phyloP scores from a whole-genome alignment of 768 basidiomycete genomes.

The Leccinum obscurum region DNA sequence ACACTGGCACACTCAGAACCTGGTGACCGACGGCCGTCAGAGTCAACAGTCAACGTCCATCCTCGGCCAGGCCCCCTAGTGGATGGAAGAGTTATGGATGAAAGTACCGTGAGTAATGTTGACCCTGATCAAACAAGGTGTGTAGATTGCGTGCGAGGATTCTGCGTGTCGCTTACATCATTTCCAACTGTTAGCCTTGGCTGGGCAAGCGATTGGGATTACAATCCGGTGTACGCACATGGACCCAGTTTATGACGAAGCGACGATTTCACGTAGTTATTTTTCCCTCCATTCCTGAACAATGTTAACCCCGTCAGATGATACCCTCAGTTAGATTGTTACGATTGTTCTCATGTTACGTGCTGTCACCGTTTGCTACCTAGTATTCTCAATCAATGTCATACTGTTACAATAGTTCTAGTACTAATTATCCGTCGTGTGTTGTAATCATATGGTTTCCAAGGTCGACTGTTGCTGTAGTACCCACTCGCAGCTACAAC shows the following conservation, averaged over 20 bases:
- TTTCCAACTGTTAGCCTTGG: conserved; percentile 2
- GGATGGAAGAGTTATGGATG: background rate
- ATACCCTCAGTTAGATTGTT: conserved; percentile 4
- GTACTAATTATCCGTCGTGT: background rate
- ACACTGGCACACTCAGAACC: conserved; percentile 3
- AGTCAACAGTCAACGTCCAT: conserved; percentile 10
- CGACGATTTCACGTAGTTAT: conserved; percentile 4
- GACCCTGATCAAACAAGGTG: conserved; percentile 16
- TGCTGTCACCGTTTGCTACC: conserved; percentile 1
- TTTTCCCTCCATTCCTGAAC: conserved; percentile 11
- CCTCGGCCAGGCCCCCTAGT: conserved; percentile 13
- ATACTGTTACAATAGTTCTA: conserved; percentile 15
- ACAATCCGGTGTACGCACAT: conserved; percentile 10
- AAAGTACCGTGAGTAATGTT: background rate
- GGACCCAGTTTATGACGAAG: conserved; percentile 6
- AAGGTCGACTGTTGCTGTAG: background rate
- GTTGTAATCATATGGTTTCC: conserved; percentile 8
- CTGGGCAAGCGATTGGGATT: conserved; percentile 26
- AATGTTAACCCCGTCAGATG: conserved; percentile 12
- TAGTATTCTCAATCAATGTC: background rate
- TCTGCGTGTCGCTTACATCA: background rate
- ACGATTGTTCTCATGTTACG: conserved; percentile 1
- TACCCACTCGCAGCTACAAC: background rate
- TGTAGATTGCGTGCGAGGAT: background rate
- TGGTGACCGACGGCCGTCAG: conserved; percentile 8